Evolutionary conservation across 2,329 filamentous ascomycete genomes (phyloP).

Genomic region (Aureobasidium sp.): DNA sequence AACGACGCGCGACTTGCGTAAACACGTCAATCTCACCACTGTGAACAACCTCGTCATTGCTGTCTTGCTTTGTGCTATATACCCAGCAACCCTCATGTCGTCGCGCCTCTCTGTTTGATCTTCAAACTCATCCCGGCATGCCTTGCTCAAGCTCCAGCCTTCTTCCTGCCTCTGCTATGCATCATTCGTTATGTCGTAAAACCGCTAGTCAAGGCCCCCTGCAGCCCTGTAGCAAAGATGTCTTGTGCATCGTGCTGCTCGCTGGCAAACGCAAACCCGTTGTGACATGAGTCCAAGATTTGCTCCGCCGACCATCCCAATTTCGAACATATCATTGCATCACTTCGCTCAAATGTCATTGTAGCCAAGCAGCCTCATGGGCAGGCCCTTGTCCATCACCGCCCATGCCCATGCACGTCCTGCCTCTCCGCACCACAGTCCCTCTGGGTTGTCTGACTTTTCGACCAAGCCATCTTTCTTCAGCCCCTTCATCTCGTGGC

Average conservation of each 20-base stretch:
- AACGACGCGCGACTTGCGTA: neutral
- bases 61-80: constrained; percentile 7
- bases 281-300: neutral
- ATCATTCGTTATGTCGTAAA: constrained; percentile 9
- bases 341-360: constrained; percentile 38
- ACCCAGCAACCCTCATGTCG: neutral
- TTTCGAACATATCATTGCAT: neutral
- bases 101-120: neutral
- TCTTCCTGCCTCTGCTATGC: constrained; percentile 3
- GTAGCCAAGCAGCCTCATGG: constrained; percentile 42
- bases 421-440: constrained; percentile 39
- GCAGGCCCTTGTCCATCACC: constrained; percentile 35
- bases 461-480: constrained; percentile 45
- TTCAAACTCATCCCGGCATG: neutral
- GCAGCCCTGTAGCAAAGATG: neutral
- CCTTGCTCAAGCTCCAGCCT: constrained; percentile 2
- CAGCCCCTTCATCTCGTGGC: constrained; percentile 48
- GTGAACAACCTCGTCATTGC: neutral
- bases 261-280: neutral
- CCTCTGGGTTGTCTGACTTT: constrained; percentile 42
- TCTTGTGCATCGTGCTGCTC: neutral
- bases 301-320: neutral
- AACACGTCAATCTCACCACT: neutral
- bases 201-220: constrained; percentile 6
- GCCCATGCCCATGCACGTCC: constrained; percentile 39